Base-by-base conservation (phyloP, 768 basidiomycete genomes). In the Naganishia vishniacii region DNA sequence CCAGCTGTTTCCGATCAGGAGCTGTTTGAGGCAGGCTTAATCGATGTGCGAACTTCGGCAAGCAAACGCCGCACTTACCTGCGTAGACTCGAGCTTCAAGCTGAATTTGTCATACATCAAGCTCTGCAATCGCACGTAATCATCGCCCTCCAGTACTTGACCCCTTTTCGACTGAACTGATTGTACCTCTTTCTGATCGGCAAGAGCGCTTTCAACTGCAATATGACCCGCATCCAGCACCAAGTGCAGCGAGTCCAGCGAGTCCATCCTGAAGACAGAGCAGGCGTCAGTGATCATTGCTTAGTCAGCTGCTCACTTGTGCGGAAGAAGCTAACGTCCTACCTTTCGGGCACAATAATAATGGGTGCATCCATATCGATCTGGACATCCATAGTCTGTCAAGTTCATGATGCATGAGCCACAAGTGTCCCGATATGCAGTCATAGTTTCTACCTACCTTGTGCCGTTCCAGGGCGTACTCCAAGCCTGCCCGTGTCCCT, bases 151-250 rank as follows among this genome's bases (percentile, higher is more conserved):
- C 75, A 95, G 95, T 72, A 87, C 81, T 73, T 88, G 84, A 48
- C 87, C 86, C 56, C 89, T 84, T 75, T 95, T 97, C 66, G 85
- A 81, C 56, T 89, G 85, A 42, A 98, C 83, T 28, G 85, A 83
- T 37, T 85, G 82, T 46, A 93, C 81, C 3, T 86, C 85, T 34
- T 84, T 81, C 79, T 97, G 90, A 71, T 89, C 85, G 3, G 86
- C 95, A 2, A 97, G 82, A 63, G 93, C 84, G 71, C 91, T 94
- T 73, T 88, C 86, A 37, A 99, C 86, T 1, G 92, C 84, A 68
- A 99, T 94, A 74, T 97, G 95, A 65, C 95, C 95, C 4, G 94
- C 95, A 74, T 98, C 95, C 59, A 98, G 81, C 16, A 98, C 84
- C 59, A 98, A 82, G 74, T 95, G 88, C 70, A 84, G 90, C 78